Percentiles rank a stretch among this genome's conserved stretches.
Evolutionary conservation across 1,284 basidiomycete species (phyloP).

Genomic region (Kwoniella shivajii): DNA sequence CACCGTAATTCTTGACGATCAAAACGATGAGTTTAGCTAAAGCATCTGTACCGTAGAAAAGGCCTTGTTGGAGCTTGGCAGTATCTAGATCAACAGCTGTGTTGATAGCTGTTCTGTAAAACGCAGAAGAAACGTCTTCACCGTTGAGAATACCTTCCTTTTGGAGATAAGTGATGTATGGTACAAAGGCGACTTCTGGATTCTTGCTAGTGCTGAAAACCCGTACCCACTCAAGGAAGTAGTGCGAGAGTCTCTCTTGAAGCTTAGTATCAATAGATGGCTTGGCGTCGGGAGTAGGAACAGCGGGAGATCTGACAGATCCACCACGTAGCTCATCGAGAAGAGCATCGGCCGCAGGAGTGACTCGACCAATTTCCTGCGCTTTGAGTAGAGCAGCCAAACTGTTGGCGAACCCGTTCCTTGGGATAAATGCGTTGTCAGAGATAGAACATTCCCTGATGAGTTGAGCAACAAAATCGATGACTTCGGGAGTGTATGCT

Average conservation of each 20-base stretch:
- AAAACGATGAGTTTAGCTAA: slow-evolving; percentile 93
- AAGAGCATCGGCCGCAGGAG: slow-evolving; percentile 48
- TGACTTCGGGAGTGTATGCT: slow-evolving; percentile 73
- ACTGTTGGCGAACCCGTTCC: slow-evolving; percentile 77
- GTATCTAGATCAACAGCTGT: slow-evolving; percentile 89
- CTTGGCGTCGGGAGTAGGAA: slow-evolving; percentile 58
- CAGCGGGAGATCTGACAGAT: slow-evolving; percentile 8
- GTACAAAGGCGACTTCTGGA: slow-evolving; percentile 93
- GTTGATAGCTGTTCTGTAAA: slow-evolving; percentile 97
- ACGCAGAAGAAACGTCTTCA: slow-evolving; percentile 95
- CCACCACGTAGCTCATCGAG: slow-evolving; percentile 46
- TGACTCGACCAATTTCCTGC: slow-evolving; percentile 41
- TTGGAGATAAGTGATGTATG: slow-evolving; percentile 95
- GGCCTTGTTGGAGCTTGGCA: slow-evolving; percentile 76
- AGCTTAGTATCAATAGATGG: slow-evolving; percentile 50
- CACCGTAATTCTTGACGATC: slow-evolving; percentile 96
- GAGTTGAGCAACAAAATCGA: slow-evolving; percentile 81
- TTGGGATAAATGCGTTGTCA: slow-evolving; percentile 72
- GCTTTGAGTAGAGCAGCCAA: slow-evolving; percentile 76
- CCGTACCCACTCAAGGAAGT: slow-evolving; percentile 82
- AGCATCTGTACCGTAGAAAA: slow-evolving; percentile 92
- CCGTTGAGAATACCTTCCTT: slow-evolving; percentile 95
- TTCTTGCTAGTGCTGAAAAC: slow-evolving; percentile 75
- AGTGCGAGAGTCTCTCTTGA: slow-evolving; percentile 61
- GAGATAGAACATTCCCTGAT: slow-evolving; percentile 82